Base-by-base conservation (phyloP, 2,329 filamentous ascomycete species). In the Zymoseptoria ardabiliae region DNA sequence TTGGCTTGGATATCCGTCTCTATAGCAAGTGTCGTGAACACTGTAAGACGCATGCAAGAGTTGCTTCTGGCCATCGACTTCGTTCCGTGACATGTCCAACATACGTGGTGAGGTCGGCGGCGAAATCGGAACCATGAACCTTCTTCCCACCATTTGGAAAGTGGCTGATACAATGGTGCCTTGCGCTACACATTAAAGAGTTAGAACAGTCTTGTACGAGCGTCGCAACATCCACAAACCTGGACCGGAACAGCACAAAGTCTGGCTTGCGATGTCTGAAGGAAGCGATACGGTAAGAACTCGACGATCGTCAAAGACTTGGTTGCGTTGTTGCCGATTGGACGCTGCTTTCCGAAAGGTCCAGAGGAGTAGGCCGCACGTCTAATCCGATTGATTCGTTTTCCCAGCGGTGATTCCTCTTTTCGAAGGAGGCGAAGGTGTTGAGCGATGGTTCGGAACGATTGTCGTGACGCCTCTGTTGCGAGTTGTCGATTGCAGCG, bases 91-190 rank as follows among this genome's bases (percentile, higher is more conserved):
- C 69, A 73, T 77, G 68, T 73, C 76, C 76, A 76, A 78, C 77
- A 79, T 78, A 70, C 74, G 77, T 71, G 78, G 78, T 70, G 78
- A 80, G 63, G 71, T 78, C 61, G 78, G 78, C 66, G 78, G 78
- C 71, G 78, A 80, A 67, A 78, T 70, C 66, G 76, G 76, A 70
- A 76, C 75, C 70, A 75, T 73, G 66, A 74, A 73, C 69, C 71
- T 76, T 73, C 73, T 74, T 72, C 75, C 72, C 70, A 78, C 61
- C 68, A 70, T 70, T 69, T 65, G 66, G 60, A 28, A 28, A 45
- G 35, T 45, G 35, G 35, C 35, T 45, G 35, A 45, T 45, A 45
- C 35, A n/a, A 45, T 13, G 35, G 35, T 45, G 17, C n/a, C 35
- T 45, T 35, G 53, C 22, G 21, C 53, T 28, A 28, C 19, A 20